phyloP scores from a whole-genome alignment of 2,329 filamentous ascomycete species.

The Aspergillus flavus region DNA sequence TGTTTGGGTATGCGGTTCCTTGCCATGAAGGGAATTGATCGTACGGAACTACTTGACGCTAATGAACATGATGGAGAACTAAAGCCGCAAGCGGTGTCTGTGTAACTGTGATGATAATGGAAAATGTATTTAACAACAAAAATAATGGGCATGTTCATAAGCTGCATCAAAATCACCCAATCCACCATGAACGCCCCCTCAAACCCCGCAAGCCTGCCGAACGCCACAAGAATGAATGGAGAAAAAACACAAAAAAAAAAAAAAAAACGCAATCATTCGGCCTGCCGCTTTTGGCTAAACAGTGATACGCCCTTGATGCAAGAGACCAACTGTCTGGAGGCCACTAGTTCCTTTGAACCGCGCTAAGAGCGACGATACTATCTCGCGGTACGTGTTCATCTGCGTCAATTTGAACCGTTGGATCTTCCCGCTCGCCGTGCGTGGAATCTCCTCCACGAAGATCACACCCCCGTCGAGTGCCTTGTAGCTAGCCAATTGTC shows the following conservation, averaged over 20 bases:
- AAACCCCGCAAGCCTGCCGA: not conserved
- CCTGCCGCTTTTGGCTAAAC: conserved; percentile 16
- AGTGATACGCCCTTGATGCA: conserved; percentile 26
- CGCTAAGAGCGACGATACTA: conserved; percentile 35
- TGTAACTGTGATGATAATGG: not conserved
- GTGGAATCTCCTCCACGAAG: conserved; percentile 53
- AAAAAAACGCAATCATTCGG: not conserved
- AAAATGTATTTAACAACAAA: not conserved
- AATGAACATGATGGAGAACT: not conserved
- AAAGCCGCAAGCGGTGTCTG: not conserved
- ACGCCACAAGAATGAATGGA: not conserved
- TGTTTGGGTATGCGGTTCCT: not conserved
- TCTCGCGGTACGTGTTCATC: conserved; percentile 43
- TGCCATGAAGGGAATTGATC: conserved; percentile 2
- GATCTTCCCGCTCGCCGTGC: conserved; percentile 55
- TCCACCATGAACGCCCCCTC: not conserved
- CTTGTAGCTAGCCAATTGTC: conserved; percentile 52
- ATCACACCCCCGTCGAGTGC: conserved; percentile 50
- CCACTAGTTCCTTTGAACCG: conserved; percentile 26
- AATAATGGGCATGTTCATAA: not conserved
- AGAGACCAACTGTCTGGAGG: conserved; percentile 24
- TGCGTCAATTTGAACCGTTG: conserved; percentile 44
- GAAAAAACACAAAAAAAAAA: not conserved
- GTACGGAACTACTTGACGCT: not conserved
- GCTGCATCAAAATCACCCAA: not conserved